A percentile compares a stretch with the other conserved stretches of the same genome.
Conservation (phyloP, 1,139 yeast species). For the Geotrichum siamense region DNA sequence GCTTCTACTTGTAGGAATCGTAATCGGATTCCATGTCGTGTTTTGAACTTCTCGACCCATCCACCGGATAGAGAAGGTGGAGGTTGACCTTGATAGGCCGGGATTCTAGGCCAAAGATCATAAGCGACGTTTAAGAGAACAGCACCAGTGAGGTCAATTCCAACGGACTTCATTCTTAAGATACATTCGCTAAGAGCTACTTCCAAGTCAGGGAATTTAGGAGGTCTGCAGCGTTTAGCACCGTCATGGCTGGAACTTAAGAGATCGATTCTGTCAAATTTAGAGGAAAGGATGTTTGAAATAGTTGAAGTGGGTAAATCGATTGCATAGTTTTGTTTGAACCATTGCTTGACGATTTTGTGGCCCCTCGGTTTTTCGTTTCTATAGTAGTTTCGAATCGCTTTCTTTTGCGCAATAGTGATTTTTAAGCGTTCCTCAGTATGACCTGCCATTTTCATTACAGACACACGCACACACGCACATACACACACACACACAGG, state of each 20-base stretch:
- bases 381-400: slow-evolving; percentile 16
- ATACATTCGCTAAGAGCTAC: slow-evolving; percentile 17
- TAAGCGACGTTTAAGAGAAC: slow-evolving; percentile 15
- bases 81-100: slow-evolving; percentile 13
- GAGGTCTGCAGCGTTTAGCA: slow-evolving; percentile 17
- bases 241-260: slow-evolving; percentile 17
- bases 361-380: slow-evolving; percentile 16
- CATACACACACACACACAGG: too few relatives aligned
- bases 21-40: slow-evolving; percentile 15
- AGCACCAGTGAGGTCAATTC: slow-evolving; percentile 17
- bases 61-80: slow-evolving; percentile 18
- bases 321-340: slow-evolving; percentile 14
- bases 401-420: slow-evolving; percentile 19
- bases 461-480: too few relatives aligned
- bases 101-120: slow-evolving; percentile 17
- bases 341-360: slow-evolving; percentile 17
- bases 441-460: slow-evolving; percentile 13
- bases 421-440: slow-evolving; percentile 18
- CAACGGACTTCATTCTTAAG: slow-evolving; percentile 11
- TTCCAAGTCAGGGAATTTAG: slow-evolving; percentile 19
- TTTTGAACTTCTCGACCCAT: slow-evolving; percentile 19
- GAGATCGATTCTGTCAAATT: slow-evolving; percentile 18
- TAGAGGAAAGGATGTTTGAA: slow-evolving; percentile 18
- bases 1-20: slow-evolving; percentile 17
- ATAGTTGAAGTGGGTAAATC: slow-evolving; percentile 18